Conservation (phyloP, 176 grass and related monocot species). For the Pontederia paniculata region DNA sequence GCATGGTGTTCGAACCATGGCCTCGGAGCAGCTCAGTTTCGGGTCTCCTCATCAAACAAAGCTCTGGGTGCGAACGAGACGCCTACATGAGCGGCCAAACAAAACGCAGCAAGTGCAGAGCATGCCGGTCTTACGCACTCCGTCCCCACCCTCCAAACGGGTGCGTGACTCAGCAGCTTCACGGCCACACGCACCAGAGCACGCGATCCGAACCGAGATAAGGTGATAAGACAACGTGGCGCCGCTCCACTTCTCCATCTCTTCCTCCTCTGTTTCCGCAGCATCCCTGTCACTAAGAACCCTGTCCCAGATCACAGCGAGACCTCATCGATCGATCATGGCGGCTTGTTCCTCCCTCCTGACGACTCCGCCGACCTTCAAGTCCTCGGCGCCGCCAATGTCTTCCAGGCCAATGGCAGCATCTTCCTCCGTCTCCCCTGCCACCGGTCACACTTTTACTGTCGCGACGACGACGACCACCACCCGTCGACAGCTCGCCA, state of each 20-base stretch:
- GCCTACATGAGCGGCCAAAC: too few relatives aligned
- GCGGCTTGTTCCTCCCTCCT: conserved; percentile 13
- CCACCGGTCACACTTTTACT: background rate
- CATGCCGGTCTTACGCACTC: too few relatives aligned
- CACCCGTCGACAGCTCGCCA: conserved; percentile 7
- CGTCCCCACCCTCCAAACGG: too few relatives aligned
- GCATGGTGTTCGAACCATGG: too few relatives aligned
- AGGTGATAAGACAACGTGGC: conserved; percentile 28
- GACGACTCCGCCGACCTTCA: conserved; percentile 1
- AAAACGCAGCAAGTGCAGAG: too few relatives aligned
- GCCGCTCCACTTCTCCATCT: background rate
- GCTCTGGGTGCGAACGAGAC: too few relatives aligned
- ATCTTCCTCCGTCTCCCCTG: background rate
- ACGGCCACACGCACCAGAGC: background rate
- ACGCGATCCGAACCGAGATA: background rate
- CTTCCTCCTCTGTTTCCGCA: background rate
- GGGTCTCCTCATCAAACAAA: too few relatives aligned
- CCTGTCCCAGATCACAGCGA: background rate
- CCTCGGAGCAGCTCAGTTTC: too few relatives aligned
- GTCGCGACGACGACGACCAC: background rate
- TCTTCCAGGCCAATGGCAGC: background rate
- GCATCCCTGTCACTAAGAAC: background rate
- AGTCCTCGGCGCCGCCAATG: background rate
- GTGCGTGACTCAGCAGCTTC: too few relatives aligned
- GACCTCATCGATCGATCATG: background rate